Evolutionary conservation across 495 filamentous ascomycete species (phyloP).

Genomic region (Aspergillus ostianus): DNA sequence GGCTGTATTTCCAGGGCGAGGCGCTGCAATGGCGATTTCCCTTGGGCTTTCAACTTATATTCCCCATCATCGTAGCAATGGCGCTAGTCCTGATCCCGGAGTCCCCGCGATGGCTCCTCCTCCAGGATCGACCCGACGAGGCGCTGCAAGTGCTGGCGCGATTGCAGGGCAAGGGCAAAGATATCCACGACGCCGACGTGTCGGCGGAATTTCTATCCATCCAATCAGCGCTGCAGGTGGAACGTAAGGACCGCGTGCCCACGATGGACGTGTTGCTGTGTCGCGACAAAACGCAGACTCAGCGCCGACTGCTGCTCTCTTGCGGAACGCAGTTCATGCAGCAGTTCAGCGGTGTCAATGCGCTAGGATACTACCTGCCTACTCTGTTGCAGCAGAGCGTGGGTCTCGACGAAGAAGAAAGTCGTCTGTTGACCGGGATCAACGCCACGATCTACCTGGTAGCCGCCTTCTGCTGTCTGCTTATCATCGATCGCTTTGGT

Average conservation of each 20-base stretch:
- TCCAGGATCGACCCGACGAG: constrained; percentile 39
- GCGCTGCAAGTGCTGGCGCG: constrained; percentile 47
- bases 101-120: constrained; percentile 52
- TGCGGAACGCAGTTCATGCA: constrained; percentile 53
- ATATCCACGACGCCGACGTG: constrained; percentile 44
- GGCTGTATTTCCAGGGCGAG: constrained; percentile 47
- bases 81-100: constrained; percentile 56
- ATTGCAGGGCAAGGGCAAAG: constrained; percentile 37
- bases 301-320: constrained; percentile 48
- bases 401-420: constrained; percentile 39
- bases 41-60: constrained; percentile 53
- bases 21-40: constrained; percentile 53
- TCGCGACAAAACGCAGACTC: constrained; percentile 41
- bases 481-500: not conserved
- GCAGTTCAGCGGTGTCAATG: constrained; percentile 49
- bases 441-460: constrained; percentile 21
- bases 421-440: constrained; percentile 22
- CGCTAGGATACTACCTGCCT: constrained; percentile 45
- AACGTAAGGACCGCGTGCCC: constrained; percentile 42
- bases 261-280: constrained; percentile 47
- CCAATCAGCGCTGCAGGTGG: constrained; percentile 43
- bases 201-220: constrained; percentile 45
- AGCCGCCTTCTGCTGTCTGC: constrained; percentile 36
- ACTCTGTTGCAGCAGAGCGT: constrained; percentile 52
- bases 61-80: constrained; percentile 48